Conservation (phyloP, 306 rosid species). For the Fragaria vesca region DNA sequence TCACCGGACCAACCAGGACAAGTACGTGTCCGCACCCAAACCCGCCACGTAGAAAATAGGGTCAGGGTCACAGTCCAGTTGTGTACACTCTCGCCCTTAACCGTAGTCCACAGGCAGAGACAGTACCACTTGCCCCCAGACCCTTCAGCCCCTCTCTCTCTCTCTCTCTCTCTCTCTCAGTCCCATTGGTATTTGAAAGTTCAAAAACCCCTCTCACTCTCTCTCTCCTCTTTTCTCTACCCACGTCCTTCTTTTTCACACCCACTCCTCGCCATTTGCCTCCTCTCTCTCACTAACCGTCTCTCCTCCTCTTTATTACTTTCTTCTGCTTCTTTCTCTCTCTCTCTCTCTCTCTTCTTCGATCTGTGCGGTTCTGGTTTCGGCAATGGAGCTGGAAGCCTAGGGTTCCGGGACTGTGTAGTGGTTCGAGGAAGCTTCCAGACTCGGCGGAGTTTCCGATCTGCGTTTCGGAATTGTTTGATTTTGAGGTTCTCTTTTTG, state of each 20-base stretch:
- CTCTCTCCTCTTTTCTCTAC: not conserved
- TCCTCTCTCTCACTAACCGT: constrained; percentile 7
- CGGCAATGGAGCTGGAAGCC: not conserved
- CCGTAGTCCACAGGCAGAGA: not conserved
- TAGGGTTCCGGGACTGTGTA: not conserved
- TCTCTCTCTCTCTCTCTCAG: constrained; percentile 16
- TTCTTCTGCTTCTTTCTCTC: constrained; percentile 3
- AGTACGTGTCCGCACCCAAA: not conserved
- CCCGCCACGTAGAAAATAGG: constrained; percentile 7
- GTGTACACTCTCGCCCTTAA: not conserved
- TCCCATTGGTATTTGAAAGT: constrained; percentile 49
- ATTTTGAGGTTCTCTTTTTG: constrained; percentile 11
- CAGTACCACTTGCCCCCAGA: constrained; percentile 31
- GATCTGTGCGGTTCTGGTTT: constrained; percentile 14
- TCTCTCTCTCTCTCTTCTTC: not conserved
- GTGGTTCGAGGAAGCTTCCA: constrained; percentile 13
- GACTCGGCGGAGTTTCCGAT: constrained; percentile 14
- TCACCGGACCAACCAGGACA: not conserved
- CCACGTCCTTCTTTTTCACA: constrained; percentile 1
- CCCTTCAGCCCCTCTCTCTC: not conserved
- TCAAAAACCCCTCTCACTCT: constrained; percentile 35
- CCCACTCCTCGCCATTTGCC: constrained; percentile 6
- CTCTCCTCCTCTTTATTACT: not conserved
- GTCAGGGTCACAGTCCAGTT: not conserved
- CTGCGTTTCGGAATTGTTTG: constrained; percentile 6